A percentile compares a stretch with the other conserved stretches of the same genome.
These are phyloP conservation scores for Blechomonas ayalai DNA, from an alignment of 208 protist species.

Conservation along the genomic window DNA sequence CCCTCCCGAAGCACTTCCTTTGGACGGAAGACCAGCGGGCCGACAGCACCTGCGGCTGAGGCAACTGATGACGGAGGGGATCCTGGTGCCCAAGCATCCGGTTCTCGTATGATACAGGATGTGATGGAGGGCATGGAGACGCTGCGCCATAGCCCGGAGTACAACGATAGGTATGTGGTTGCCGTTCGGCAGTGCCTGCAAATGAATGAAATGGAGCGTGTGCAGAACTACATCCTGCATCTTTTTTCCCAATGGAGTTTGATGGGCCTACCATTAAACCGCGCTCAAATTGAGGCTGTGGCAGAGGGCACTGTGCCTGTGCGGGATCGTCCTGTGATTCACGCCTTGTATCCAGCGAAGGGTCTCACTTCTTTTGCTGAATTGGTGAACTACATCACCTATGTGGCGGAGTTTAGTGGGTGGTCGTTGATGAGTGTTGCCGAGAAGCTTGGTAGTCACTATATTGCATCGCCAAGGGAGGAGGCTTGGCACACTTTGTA, in stretches of 20 bases:
- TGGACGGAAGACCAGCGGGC: not conserved
- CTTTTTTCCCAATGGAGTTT: constrained; percentile 41
- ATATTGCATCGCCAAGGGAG: constrained; percentile 46
- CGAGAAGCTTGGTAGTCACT: constrained; percentile 60
- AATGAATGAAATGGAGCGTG: constrained; percentile 43
- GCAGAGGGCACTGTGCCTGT: constrained; percentile 36
- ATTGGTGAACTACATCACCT: constrained; percentile 69
- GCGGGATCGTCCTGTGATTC: constrained; percentile 46
- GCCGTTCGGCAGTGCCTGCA: constrained; percentile 51
- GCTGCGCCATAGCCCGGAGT: constrained; percentile 45
- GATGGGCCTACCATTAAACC: constrained; percentile 45
- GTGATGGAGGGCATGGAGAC: constrained; percentile 51
- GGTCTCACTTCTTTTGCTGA: constrained; percentile 57
- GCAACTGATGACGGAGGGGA: not conserved
- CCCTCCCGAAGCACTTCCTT: too few species aligned
- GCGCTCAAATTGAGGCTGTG: constrained; percentile 51
- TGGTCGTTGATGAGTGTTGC: constrained; percentile 45
- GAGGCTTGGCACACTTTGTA: constrained; percentile 28
- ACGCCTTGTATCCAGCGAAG: constrained; percentile 54
- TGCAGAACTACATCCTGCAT: constrained; percentile 61
- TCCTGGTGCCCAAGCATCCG: constrained; percentile 19
- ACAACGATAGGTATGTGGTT: constrained; percentile 59
- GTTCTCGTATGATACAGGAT: constrained; percentile 65
- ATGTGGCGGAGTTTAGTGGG: constrained; percentile 64
- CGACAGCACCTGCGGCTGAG: not conserved